phyloP scores from a whole-genome alignment of 768 basidiomycete genomes.

The Pleurotus citrinopileatus region DNA sequence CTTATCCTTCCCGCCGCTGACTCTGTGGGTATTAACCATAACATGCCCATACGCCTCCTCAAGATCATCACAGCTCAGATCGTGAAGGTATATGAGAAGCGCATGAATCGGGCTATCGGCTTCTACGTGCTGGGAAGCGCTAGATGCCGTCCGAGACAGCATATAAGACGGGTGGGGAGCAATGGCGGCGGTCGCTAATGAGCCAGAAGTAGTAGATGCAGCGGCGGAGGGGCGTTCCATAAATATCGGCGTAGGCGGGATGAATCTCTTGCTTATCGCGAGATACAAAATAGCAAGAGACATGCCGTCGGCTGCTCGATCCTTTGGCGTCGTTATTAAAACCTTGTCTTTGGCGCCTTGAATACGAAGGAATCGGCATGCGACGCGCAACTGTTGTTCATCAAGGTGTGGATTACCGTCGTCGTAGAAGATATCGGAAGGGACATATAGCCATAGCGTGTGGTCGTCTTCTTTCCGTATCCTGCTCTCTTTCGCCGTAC shows the following conservation, averaged over 20 bases:
- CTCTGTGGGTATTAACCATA: slow-evolving; percentile 53
- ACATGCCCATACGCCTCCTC: slow-evolving; percentile 8
- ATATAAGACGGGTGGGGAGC: slow-evolving; percentile 1
- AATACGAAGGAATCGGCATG: not conserved
- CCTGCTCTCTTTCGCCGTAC: not conserved
- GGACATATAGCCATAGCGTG: slow-evolving; percentile 4
- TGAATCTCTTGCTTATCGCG: not conserved
- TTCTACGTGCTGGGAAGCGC: not conserved
- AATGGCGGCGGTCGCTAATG: not conserved
- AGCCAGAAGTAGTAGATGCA: not conserved
- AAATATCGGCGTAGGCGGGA: not conserved
- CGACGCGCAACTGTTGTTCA: slow-evolving; percentile 3
- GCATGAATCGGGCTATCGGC: slow-evolving; percentile 2
- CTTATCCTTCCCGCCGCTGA: slow-evolving; percentile 70
- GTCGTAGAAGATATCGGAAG: slow-evolving; percentile 5
- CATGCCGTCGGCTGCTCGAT: slow-evolving; percentile 7
- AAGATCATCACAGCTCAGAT: slow-evolving; percentile 3
- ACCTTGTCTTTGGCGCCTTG: not conserved
- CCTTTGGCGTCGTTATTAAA: not conserved
- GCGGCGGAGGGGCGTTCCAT: not conserved
- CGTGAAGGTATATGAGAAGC: not conserved
- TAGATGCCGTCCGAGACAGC: slow-evolving; percentile 1
- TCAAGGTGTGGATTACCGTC: slow-evolving; percentile 7
- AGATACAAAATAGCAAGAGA: slow-evolving; percentile 3
- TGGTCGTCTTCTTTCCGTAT: slow-evolving; percentile 1